Base-by-base conservation (phyloP, 495 filamentous ascomycete species). In the Trichoderma orchidacearum region DNA sequence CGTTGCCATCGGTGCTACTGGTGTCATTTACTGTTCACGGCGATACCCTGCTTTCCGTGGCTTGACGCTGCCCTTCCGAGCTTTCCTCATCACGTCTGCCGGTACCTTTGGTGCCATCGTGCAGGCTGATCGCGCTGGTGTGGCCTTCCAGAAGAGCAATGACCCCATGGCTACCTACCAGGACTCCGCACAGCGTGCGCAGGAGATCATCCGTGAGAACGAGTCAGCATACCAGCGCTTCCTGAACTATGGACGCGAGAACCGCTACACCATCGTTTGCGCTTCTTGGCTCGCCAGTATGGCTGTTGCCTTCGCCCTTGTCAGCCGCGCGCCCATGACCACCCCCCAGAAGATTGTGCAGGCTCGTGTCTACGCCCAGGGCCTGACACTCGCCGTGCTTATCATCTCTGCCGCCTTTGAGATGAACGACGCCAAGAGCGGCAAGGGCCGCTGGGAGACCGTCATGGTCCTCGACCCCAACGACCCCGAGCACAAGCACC, bases 281-380 rank as follows among this genome's bases (percentile, higher is more conserved):
- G 80, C 75, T 2, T 85, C 82, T 25, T 98, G 93, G 93, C 70
- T 92, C 12, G 83, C 86, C 13, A 81, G 81, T 38, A 95, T 98
- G 85, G 83, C 79, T 23, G 67, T 85, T 29, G 82, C 88, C 0
- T 77, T 96, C 28, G 85, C 73, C 36, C 62, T 95, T 9, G 92
- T 96, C 38, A 79, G 85, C 54, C 78, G 88, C 58, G 91, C 88
- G 70, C 81, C 79, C 51, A 70, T 97, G 6, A 81, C 76, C 18
- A 80, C 78, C 1, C 68, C 76, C 61, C 93, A 98, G 80, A 98
- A 98, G 77, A 75, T 98, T 27, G 93, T 98, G 18, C 93, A 98
- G 77, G 94, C 94, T 9, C 83, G 93, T 77, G 85, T 98, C 59
- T 97, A 97, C 72, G 93, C 93, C n/a, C 93, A 98, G 74, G 90